Base-by-base conservation (phyloP, 164 flowering plant species). In the Brasenia schreberi region DNA sequence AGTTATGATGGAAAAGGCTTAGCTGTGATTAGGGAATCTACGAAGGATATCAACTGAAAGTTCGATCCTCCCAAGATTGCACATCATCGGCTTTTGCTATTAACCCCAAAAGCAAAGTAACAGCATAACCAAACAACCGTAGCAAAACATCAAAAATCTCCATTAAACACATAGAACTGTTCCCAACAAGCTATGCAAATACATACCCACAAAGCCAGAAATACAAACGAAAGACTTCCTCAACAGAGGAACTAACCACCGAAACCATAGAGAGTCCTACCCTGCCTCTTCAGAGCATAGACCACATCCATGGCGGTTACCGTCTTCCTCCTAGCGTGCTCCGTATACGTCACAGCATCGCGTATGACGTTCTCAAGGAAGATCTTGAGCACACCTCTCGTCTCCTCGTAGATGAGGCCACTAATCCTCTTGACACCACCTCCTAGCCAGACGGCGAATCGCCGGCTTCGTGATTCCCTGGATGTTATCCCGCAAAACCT, bases 381-480 rank as follows among this genome's bases (percentile, higher is more conserved):
- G 67, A 73, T 73, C 70, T 73, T 73, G 42, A 73, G 42, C 5
- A 73, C 76, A 0, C 76, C 76, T 19, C 76, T 71, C 7, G 76
- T 73, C 56, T 73, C 76, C 69, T 73, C 76, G 62, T 73, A 73
- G 72, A 73, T 73, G 60, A 73, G 62, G 0, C 76, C 76, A 4
- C 72, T 69, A 56, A 73, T 73, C 1, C 76, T 64, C 72, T 73
- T 73, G 7, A 73, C 75, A 0, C 72, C 75, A 0, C 75, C 75
- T 10, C 75, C 75, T 66, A 1, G 75, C 75, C 5, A 73, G 66
- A 6, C 75, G 72, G 18, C 75, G 44, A 60, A 73, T 73, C 10
- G 75, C 75, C 14, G 75, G 75, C 70, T 74, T 74, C 10, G 76
- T 74, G 63, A 74, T 74, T 14, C 76, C 76, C 67, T 74, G 76